Evolutionary conservation across 768 basidiomycete species (phyloP).

Genomic region (Clathrus columnatus): DNA sequence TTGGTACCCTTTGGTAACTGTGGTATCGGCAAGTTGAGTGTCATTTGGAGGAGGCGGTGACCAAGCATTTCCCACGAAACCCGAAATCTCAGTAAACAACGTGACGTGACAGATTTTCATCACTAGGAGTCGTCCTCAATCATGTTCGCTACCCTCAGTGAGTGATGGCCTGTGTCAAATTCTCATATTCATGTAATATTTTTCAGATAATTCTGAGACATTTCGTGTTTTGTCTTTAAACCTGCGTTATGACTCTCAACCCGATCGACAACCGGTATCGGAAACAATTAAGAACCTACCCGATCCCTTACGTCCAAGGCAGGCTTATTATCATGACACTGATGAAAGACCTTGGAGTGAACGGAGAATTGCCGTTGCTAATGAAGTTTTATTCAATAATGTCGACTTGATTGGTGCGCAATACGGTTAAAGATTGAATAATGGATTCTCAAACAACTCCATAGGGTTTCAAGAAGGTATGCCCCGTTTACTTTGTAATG

Average conservation of each 20-base stretch:
- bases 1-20: not conserved
- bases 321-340: slow-evolving; percentile 25
- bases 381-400: slow-evolving; percentile 34
- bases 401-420: slow-evolving; percentile 32
- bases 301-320: slow-evolving; percentile 28
- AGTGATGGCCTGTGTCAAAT: not conserved
- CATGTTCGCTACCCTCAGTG: not conserved
- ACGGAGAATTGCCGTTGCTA: slow-evolving; percentile 38
- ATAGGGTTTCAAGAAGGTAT: slow-evolving; percentile 40
- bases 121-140: no score
- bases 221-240: slow-evolving; percentile 41
- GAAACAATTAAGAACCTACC: slow-evolving; percentile 34
- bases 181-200: not conserved
- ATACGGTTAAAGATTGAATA: not conserved
- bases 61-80: not conserved
- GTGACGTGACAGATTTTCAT: not conserved
- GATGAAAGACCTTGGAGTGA: slow-evolving; percentile 48
- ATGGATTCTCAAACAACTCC: not conserved
- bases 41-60: not conserved
- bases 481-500: no score
- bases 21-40: not conserved
- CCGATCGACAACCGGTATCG: slow-evolving; percentile 41
- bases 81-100: not conserved
- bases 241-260: slow-evolving; percentile 44
- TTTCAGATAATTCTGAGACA: not conserved